These are phyloP conservation scores for Trichoderma semiorbis DNA, from an alignment of 2,329 filamentous ascomycete genomes.

Conservation along the genomic window DNA sequence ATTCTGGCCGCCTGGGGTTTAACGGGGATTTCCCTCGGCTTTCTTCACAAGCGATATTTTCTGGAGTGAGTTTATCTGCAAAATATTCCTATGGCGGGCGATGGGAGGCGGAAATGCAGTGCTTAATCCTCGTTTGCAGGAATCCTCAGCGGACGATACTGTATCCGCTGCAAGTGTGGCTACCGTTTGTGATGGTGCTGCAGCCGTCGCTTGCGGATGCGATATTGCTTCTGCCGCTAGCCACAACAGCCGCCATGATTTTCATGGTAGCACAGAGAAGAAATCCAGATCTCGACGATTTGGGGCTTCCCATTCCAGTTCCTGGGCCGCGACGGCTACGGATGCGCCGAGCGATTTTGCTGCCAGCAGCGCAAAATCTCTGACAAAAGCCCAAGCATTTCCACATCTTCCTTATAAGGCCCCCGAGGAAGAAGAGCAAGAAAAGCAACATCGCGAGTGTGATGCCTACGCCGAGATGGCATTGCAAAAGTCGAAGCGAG, in stretches of 20 bases:
- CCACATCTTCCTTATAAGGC: neutral
- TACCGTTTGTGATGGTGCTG: neutral
- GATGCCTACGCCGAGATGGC: neutral
- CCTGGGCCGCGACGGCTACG: slow-evolving; percentile 10
- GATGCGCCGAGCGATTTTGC: neutral
- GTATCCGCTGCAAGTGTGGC: slow-evolving; percentile 8
- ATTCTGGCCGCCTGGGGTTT: neutral
- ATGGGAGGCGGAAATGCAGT: neutral
- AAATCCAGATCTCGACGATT: neutral
- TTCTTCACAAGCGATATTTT: neutral
- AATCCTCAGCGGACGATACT: slow-evolving; percentile 1
- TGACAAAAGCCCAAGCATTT: neutral
- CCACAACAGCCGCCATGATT: slow-evolving; percentile 7
- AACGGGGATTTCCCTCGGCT: slow-evolving; percentile 1
- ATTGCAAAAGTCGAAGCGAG: neutral
- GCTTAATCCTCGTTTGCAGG: neutral
- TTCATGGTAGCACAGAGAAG: neutral
- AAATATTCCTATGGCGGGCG: neutral
- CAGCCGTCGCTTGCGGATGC: slow-evolving; percentile 3
- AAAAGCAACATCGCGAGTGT: neutral
- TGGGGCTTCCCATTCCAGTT: slow-evolving; percentile 2
- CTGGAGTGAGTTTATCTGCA: neutral
- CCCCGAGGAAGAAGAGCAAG: neutral
- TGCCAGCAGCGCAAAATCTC: neutral
- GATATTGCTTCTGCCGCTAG: slow-evolving; percentile 8